Evolutionary conservation across 331 rosid species (phyloP).

Genomic region (Stylosanthes scabra): DNA sequence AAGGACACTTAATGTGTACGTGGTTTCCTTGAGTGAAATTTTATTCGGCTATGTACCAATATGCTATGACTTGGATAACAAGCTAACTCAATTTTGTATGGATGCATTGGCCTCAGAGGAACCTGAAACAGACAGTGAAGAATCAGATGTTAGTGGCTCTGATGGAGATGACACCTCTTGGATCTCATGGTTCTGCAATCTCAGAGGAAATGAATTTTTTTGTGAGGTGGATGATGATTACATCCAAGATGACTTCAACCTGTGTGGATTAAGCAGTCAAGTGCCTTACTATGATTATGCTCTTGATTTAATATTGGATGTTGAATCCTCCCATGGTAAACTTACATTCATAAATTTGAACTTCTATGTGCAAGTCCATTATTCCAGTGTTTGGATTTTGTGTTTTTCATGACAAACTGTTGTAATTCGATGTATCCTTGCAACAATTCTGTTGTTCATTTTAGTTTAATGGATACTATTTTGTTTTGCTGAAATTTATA

Average conservation of each 20-base stretch:
- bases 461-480: slow-evolving; percentile 24
- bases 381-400: neutral
- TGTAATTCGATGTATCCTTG: neutral
- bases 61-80: neutral
- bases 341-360: neutral
- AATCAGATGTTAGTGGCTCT: slow-evolving; percentile 94
- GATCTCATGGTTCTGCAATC: slow-evolving; percentile 96
- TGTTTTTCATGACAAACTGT: neutral
- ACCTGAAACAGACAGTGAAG: slow-evolving; percentile 93
- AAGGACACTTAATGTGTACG: neutral
- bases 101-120: slow-evolving; percentile 62
- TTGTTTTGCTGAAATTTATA: slow-evolving; percentile 37
- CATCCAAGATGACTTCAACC: slow-evolving; percentile 93
- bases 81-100: slow-evolving; percentile 39
- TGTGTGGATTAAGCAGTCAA: slow-evolving; percentile 90
- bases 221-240: slow-evolving; percentile 98
- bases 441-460: slow-evolving; percentile 15
- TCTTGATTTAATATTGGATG: slow-evolving; percentile 90
- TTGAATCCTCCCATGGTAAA: slow-evolving; percentile 92
- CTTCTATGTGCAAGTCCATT: neutral
- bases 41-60: neutral
- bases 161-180: slow-evolving; percentile 97
- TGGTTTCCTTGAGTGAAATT: neutral
- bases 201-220: slow-evolving; percentile 90
- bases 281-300: slow-evolving; percentile 95